Base-by-base conservation (phyloP, 805 yeast species). In the Candida golubevii region DNA sequence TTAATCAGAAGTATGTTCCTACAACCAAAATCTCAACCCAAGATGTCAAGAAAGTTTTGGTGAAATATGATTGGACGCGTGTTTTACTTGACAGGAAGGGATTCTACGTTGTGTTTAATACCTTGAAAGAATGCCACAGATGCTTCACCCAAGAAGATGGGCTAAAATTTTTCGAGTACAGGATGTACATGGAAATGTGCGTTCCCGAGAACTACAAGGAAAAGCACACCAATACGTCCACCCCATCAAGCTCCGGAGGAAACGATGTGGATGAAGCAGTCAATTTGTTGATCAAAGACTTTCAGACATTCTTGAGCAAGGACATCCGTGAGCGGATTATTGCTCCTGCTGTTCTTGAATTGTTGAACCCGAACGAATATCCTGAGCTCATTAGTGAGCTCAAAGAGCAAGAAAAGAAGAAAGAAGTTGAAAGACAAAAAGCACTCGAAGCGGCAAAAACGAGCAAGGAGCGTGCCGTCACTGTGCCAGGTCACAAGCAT, bases 271-370 rank as follows among this genome's bases (percentile, higher is more conserved):
- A 76, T 14, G 86, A 82, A 38, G 83, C 96, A 0, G 71, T 78
- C 1, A 65, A 73, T 18, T 64, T 74, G 41, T 66, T 89, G 38
- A 58, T 82, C 26, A 78, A 76, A 44, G 96, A 88, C 51, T 71
- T 88, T 40, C 79, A 78, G 47, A 66, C 69, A 9, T 80, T 82
- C 38, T 60, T 88, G 36, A 66, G 80, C 15, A 83, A 83, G 48
- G 95, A 88, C 63, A 77, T 88, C 23, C 72, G 85, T 51, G 91
- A 82, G 55, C 77, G 88, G 47, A 65, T 85, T 4, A 75, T 87
- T 23, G 89, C 85, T 0, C 88, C 93, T 0, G 71, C 74, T 1
- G 77, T 88, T 13, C 69, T 85, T 42, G 82, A 82, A 28, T 63
- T 75, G 14, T 68, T 88, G 51, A 75, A 78, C 45, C 82, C 80